Base-by-base conservation (phyloP, 441 rosid species). In the Hura crepitans region DNA sequence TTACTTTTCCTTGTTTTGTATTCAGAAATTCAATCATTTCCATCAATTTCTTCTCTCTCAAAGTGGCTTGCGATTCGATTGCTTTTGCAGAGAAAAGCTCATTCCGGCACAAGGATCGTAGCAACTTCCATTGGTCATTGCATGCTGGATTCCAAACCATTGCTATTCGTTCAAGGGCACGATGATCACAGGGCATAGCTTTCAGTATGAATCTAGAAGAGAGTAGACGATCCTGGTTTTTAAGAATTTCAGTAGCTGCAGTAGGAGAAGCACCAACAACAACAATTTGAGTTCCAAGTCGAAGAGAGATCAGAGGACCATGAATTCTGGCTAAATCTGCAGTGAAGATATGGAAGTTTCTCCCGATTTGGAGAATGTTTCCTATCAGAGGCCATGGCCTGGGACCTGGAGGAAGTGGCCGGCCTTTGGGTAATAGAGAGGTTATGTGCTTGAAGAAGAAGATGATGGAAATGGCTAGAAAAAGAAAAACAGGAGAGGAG, bases 241-340 rank as follows among this genome's bases (percentile, higher is more conserved):
- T 78, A 6, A 83, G 82, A 20, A 83, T 78, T 35, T 73, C 76
- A 2, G 74, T 8, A 12, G 86, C 84, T 4, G 68, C 78, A 8
- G 11, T 45, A 0, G 77, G 74, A 11, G 86, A 76, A 0, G 82
- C 74, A 12, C 71, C 84, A 6, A 83, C 72, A 5, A 81, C 33
- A 0, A 83, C 55, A 1, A 78, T 64, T 66, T 70, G 78, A 27
- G 68, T 51, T 0, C 85, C 83, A 0, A 77, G 70, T 54, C 58
- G 69, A 17, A 79, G 56, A 2, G 83, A 79, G 3, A 74, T 74
- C 14, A 77, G 27, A 22, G 81, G 78, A 30, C 85, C 81, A 15
- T 79, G 50, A 42, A 63, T 15, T 49, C 70, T 47, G 60, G 81
- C 72, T 5, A 77, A 68, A 9, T 62, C 27, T 8, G 79, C 25